phyloP scores from a whole-genome alignment of 2,329 filamentous ascomycete species.

The Fusarium austroafricanum region DNA sequence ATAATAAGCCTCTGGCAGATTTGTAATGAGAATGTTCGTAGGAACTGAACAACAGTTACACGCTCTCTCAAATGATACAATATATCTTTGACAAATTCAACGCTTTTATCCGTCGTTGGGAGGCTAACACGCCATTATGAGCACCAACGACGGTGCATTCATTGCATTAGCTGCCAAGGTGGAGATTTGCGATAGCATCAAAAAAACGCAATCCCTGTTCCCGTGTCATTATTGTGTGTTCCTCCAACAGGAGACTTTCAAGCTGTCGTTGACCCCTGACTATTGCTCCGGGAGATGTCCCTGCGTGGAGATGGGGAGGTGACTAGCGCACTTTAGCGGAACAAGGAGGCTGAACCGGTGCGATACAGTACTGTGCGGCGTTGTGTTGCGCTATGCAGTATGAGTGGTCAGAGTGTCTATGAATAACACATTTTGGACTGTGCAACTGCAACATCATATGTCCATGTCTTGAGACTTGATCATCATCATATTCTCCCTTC shows the following conservation, averaged over 20 bases:
- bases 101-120: background rate
- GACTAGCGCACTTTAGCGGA: slow-evolving; percentile 6
- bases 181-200: background rate
- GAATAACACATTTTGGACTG: background rate
- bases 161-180: slow-evolving; percentile 32
- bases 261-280: background rate
- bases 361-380: slow-evolving; percentile 7
- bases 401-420: background rate
- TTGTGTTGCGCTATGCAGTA: slow-evolving; percentile 4
- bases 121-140: background rate
- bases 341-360: slow-evolving; percentile 21
- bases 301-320: slow-evolving; percentile 18
- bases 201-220: background rate
- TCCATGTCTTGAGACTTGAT: background rate
- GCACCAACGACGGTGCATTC: slow-evolving; percentile 29
- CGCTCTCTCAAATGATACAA: background rate
- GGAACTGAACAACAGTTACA: too few relatives aligned
- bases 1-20: too few relatives aligned
- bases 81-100: background rate
- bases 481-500: background rate
- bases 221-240: slow-evolving; percentile 1
- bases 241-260: slow-evolving; percentile 18
- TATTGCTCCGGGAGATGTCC: slow-evolving; percentile 20
- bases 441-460: slow-evolving; percentile 11
- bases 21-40: too few relatives aligned